A percentile compares a stretch with the other conserved stretches of the same genome.
These are phyloP conservation scores for Talaromyces proteolyticus DNA, from an alignment of 495 filamentous ascomycete species.

Conservation along the genomic window DNA sequence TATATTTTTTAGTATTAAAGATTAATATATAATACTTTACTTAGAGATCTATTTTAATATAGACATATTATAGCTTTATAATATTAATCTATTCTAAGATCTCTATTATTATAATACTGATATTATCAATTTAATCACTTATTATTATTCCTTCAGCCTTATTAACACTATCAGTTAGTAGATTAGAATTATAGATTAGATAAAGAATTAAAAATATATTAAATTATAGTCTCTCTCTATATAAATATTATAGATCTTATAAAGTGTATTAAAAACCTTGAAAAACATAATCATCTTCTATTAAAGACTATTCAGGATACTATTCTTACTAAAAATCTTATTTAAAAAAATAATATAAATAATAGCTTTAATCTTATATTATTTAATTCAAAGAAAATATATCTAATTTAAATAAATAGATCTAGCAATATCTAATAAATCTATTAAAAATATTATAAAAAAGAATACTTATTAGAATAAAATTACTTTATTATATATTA, in stretches of 20 bases:
- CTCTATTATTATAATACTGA: slow-evolving; percentile 1
- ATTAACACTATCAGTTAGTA: slow-evolving; percentile 7
- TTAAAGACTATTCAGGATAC: slow-evolving; percentile 16
- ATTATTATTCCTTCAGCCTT: not conserved
- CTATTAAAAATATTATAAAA: slow-evolving; percentile 9
- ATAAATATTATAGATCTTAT: slow-evolving; percentile 17
- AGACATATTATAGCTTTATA: not conserved
- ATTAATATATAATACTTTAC: slow-evolving; percentile 8
- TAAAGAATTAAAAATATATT: slow-evolving; percentile 21
- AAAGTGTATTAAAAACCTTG: slow-evolving; percentile 4
- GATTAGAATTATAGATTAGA: slow-evolving; percentile 14
- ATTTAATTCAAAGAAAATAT: slow-evolving; percentile 11
- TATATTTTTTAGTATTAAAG: slow-evolving; percentile 13
- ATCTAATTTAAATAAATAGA: slow-evolving; percentile 12
- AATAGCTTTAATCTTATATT: slow-evolving; percentile 13
- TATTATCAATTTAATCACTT: slow-evolving; percentile 15
- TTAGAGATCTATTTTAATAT: slow-evolving; percentile 5
- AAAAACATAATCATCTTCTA: slow-evolving; percentile 6
- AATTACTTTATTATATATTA: slow-evolving; percentile 11
- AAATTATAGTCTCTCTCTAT: slow-evolving; percentile 15
- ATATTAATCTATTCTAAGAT: slow-evolving; percentile 1
- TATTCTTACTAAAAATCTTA: slow-evolving; percentile 20
- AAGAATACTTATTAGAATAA: slow-evolving; percentile 18
- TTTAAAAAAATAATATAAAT: slow-evolving; percentile 10
- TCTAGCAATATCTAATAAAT: slow-evolving; percentile 17